phyloP scores from a whole-genome alignment of 495 filamentous ascomycete genomes.

The Geopyxis carbonaria region DNA sequence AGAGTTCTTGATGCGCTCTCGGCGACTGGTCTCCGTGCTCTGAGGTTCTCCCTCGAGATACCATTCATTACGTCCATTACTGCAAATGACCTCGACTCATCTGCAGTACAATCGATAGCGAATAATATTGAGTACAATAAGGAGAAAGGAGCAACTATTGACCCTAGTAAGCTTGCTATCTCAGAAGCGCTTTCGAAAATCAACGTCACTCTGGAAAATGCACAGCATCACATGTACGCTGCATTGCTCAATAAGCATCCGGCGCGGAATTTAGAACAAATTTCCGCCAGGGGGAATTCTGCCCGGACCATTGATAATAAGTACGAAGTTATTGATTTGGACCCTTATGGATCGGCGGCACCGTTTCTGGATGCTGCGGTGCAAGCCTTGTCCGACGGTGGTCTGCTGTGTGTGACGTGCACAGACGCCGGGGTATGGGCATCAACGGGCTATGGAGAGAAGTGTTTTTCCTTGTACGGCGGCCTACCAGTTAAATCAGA shows the following conservation, averaged over 20 bases:
- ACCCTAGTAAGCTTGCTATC: constrained; percentile 2
- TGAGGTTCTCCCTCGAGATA: constrained; percentile 84
- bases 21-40: constrained; percentile 77
- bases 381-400: constrained; percentile 64
- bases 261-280: constrained; percentile 21
- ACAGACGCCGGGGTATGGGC: constrained; percentile 91
- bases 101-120: constrained; percentile 64
- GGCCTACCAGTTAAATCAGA: constrained; percentile 67
- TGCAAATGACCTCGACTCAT: constrained; percentile 68
- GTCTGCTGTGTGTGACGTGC: constrained; percentile 86
- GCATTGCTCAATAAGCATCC: constrained; percentile 28
- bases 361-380: constrained; percentile 84
- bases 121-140: constrained; percentile 70
- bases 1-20: constrained; percentile 88
- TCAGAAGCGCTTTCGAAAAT: constrained; percentile 36
- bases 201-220: constrained; percentile 55
- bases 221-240: constrained; percentile 76
- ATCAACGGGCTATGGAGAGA: constrained; percentile 81
- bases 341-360: constrained; percentile 84
- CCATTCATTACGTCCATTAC: constrained; percentile 65
- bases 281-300: constrained; percentile 23
- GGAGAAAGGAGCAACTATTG: constrained; percentile 27
- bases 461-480: constrained; percentile 79
- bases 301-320: too few relatives aligned
- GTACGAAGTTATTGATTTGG: constrained; percentile 91